A percentile compares a stretch with the other conserved stretches of the same genome.
These are phyloP conservation scores for Pezicula neosporulosa DNA, from an alignment of 2,329 filamentous ascomycete genomes.

Conservation along the genomic window DNA sequence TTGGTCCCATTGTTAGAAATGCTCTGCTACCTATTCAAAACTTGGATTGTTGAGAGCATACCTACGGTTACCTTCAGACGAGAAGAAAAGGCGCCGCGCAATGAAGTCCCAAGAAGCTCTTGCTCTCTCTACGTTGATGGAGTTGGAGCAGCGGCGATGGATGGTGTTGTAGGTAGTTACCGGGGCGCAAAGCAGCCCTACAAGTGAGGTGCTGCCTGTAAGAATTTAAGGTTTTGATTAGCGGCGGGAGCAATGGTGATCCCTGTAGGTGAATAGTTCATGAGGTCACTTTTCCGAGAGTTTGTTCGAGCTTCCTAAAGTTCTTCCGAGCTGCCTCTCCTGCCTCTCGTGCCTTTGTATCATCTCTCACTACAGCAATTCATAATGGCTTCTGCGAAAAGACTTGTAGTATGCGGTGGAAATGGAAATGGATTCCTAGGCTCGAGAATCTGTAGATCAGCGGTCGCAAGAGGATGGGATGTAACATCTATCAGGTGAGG, in stretches of 20 bases:
- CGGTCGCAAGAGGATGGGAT: conserved; percentile 80
- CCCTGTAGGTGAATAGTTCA: neutral
- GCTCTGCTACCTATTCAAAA: neutral
- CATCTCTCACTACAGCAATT: conserved; percentile 1
- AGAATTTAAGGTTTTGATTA: conserved; percentile 6
- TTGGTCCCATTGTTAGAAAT: neutral
- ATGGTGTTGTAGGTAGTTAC: neutral
- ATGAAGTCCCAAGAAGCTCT: too few relatives aligned
- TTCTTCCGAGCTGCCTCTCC: neutral
- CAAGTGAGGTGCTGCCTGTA: neutral
- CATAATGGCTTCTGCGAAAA: conserved; percentile 49
- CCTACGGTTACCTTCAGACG: too few relatives aligned
- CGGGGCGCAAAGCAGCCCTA: too few relatives aligned
- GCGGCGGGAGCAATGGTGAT: conserved; percentile 6
- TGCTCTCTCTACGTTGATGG: too few relatives aligned
- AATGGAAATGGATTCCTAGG: conserved; percentile 93
- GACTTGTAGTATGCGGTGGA: conserved; percentile 86
- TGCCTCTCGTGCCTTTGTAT: too few relatives aligned
- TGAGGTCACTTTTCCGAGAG: neutral
- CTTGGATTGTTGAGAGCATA: too few relatives aligned
- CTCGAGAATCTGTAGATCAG: conserved; percentile 85
- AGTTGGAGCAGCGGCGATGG: neutral
- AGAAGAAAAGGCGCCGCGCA: too few relatives aligned
- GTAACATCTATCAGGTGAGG: conserved; percentile 86
- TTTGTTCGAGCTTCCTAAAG: neutral